Base-by-base conservation (phyloP, 2,329 filamentous ascomycete species). In the Coniella lustricola region DNA sequence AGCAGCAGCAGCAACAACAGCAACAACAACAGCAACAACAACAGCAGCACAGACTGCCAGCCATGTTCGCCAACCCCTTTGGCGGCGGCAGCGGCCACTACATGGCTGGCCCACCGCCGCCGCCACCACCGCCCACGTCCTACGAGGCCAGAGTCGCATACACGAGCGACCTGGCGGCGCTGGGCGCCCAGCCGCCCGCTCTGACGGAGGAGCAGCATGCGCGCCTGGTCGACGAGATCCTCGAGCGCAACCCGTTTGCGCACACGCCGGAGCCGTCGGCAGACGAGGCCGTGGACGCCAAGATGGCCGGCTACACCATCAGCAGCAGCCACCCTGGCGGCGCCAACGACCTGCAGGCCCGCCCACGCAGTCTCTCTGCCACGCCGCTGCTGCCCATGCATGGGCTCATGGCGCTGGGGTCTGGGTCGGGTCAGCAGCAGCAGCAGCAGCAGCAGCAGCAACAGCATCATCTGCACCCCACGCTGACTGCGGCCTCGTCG, bases 321-420 rank as follows among this genome's bases (percentile, higher is more conserved):
- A n/a, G n/a, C n/a, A n/a, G n/a, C n/a, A 34, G 36, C 5, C 51
- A 59, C 51, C 46, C 43, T 38, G 53, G 54, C n/a, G n/a, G n/a
- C 50, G 13, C 25, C 17, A 16, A 21, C 4, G n/a, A 13, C 25
- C 29, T 42, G 13, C 40, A 44, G 32, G 40, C 52, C 31, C 50
- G 54, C 49, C 55, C 59, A 54, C 56, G 56, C 56, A 60, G 42
- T 38, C 37, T 32, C 13, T 43, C 50, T 0, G 14, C 48, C 7
- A 37, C 48, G 12, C 48, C 48, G 16, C 40, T 50, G 33, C 54
- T 60, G 10, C 53, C 54, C 21, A 37, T 56, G 21, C 21, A 53
- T 32, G 56, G 61, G 13, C 47, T 57, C 40, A 49, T 49, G 43
- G 7, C 50, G 8, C 16, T 39, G 33, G 39, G 38, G 37, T 10